Percentiles rank a stretch among this genome's conserved stretches.
Conservation (phyloP, 345 rosid species). For the Hibiscus syriacus region DNA sequence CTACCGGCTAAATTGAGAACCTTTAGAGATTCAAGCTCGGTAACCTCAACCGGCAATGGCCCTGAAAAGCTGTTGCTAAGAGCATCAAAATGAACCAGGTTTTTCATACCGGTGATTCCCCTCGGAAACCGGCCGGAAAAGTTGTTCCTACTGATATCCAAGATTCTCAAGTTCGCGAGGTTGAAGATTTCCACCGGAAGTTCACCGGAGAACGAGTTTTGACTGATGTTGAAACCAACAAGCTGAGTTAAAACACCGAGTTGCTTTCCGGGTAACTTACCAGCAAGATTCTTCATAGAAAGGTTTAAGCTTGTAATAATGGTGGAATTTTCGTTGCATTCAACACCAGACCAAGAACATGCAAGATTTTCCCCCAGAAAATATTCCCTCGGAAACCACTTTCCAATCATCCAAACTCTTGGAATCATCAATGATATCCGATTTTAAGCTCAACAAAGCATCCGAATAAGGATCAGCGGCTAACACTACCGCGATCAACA, state of each 20-base stretch:
- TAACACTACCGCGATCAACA: constrained; percentile 15
- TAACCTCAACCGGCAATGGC: constrained; percentile 48
- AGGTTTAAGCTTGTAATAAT: constrained; percentile 50
- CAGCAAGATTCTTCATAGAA: constrained; percentile 54
- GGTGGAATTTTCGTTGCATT: constrained; percentile 57
- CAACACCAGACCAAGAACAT: constrained; percentile 84
- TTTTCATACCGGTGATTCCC: constrained; percentile 38
- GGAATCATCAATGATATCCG: constrained; percentile 45
- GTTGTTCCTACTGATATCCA: constrained; percentile 82
- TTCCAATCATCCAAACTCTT: constrained; percentile 59
- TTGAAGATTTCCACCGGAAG: constrained; percentile 54
- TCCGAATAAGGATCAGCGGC: constrained; percentile 55
- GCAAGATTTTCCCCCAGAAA: constrained; percentile 26
- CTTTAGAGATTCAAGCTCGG: constrained; percentile 49
- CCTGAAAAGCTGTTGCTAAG: constrained; percentile 92
- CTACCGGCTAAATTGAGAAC: constrained; percentile 86
- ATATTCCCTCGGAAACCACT: constrained; percentile 23
- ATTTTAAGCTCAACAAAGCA: constrained; percentile 65
- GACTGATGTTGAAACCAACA: constrained; percentile 66
- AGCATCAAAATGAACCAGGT: constrained; percentile 56
- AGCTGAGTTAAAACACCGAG: constrained; percentile 53
- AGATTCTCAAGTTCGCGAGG: constrained; percentile 43
- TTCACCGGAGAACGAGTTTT: constrained; percentile 63
- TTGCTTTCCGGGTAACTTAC: constrained; percentile 41
- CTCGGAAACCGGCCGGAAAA: constrained; percentile 62